Conservation (phyloP, 2,329 filamentous ascomycete species). For the Cladosporium velox region DNA sequence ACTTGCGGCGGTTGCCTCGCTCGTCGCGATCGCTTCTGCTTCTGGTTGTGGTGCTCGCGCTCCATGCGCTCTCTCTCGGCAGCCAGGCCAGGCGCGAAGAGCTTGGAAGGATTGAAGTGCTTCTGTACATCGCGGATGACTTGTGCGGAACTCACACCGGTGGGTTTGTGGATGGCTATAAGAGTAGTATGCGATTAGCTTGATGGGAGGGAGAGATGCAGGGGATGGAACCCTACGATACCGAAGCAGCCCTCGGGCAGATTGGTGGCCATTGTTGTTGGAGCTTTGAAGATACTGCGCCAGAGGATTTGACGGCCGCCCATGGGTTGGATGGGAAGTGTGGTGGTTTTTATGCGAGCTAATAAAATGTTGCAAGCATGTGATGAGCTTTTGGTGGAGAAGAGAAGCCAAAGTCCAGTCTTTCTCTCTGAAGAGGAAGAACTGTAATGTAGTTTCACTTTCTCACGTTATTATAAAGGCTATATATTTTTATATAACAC, state of each 20-base stretch:
- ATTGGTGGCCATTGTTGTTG: constrained; percentile 22
- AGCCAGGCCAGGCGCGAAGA: constrained; percentile 77
- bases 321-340: constrained; percentile 22
- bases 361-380: constrained; percentile 11
- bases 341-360: neutral
- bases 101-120: constrained; percentile 75
- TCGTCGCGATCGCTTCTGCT: constrained; percentile 55
- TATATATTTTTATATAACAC: no score
- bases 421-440: neutral
- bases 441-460: neutral
- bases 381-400: neutral
- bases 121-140: constrained; percentile 85
- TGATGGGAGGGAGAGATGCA: constrained; percentile 20
- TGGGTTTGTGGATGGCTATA: constrained; percentile 88
- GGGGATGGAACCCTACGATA: constrained; percentile 41
- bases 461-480: neutral
- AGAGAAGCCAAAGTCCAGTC: neutral
- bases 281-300: constrained; percentile 25
- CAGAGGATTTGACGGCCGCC: constrained; percentile 30
- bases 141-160: constrained; percentile 83
- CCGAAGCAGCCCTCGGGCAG: constrained; percentile 63
- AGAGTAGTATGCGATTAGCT: constrained; percentile 19
- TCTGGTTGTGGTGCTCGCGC: constrained; percentile 60
- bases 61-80: constrained; percentile 59
- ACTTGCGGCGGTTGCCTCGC: constrained; percentile 66